phyloP scores from a whole-genome alignment of 2,329 filamentous ascomycete species.

The Hypomyces perniciosus region DNA sequence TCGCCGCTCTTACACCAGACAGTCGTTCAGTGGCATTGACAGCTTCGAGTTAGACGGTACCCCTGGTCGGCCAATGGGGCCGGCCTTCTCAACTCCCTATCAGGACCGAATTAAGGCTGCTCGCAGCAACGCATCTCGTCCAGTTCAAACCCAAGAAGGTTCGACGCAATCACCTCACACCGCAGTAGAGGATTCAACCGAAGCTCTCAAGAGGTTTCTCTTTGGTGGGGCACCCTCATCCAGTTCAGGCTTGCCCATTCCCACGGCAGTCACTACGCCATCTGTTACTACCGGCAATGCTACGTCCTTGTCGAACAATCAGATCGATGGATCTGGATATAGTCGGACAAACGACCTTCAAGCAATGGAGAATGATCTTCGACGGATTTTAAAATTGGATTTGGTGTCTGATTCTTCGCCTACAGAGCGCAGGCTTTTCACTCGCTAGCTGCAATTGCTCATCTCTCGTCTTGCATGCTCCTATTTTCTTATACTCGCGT shows the following conservation, averaged over 20 bases:
- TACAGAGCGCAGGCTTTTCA: slow-evolving; percentile 18
- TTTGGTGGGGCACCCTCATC: slow-evolving; percentile 36
- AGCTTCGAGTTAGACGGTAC: slow-evolving; percentile 57
- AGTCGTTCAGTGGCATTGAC: slow-evolving; percentile 22
- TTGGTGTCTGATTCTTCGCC: slow-evolving; percentile 21
- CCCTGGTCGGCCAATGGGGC: slow-evolving; percentile 50
- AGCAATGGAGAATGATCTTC: slow-evolving; percentile 48
- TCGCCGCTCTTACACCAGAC: slow-evolving; percentile 19
- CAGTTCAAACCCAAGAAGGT: slow-evolving; percentile 12
- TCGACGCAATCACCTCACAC: slow-evolving; percentile 8
- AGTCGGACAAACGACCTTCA: slow-evolving; percentile 32
- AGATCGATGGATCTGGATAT: slow-evolving; percentile 7
- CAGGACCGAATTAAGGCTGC: slow-evolving; percentile 55
- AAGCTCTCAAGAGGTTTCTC: slow-evolving; percentile 52
- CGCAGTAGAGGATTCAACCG: slow-evolving; percentile 29
- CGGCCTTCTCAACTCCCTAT: slow-evolving; percentile 63
- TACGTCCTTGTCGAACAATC: background rate
- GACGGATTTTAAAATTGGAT: slow-evolving; percentile 45
- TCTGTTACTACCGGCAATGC: background rate
- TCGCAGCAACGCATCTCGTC: slow-evolving; percentile 28
- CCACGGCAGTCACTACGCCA: background rate
- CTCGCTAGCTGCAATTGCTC: slow-evolving; percentile 3
- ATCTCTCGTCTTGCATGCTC: background rate
- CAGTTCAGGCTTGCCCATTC: background rate
- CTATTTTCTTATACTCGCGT: background rate